Evolutionary conservation across 768 basidiomycete species (phyloP).

Genomic region (Boletus reticulatus): DNA sequence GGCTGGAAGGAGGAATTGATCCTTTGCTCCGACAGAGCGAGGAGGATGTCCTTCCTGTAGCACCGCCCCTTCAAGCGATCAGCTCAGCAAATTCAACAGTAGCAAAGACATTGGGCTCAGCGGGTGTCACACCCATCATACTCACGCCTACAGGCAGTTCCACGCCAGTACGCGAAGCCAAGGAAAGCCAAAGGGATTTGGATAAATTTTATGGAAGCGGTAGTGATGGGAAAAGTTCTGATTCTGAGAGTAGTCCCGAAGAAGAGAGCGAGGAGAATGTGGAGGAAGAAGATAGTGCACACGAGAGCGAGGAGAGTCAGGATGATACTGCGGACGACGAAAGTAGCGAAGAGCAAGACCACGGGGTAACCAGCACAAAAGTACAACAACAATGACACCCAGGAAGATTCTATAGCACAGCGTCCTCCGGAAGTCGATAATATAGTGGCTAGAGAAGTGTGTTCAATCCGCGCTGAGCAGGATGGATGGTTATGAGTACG

Average conservation of each 20-base stretch:
- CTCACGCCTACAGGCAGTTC: constrained; percentile 54
- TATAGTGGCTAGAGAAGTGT: constrained; percentile 44
- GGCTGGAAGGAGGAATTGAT: constrained; percentile 87
- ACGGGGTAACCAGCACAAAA: constrained; percentile 13
- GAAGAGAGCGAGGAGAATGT: constrained; percentile 33
- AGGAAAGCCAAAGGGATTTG: constrained; percentile 54
- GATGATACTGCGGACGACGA: constrained; percentile 25
- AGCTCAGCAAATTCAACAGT: constrained; percentile 34
- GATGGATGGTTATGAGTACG: constrained; percentile 19
- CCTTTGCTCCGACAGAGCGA: constrained; percentile 67
- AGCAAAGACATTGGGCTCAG: constrained; percentile 29
- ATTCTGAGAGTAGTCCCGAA: constrained; percentile 31
- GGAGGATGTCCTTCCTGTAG: constrained; percentile 43
- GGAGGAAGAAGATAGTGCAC: constrained; percentile 26
- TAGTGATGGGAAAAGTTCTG: constrained; percentile 33
- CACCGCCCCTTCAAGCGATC: constrained; percentile 38
- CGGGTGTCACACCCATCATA: constrained; percentile 45
- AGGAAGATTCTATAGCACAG: constrained; percentile 32
- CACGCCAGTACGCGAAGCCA: constrained; percentile 44
- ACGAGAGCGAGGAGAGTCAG: constrained; percentile 27
- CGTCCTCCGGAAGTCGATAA: constrained; percentile 47
- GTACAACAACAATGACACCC: constrained; percentile 11
- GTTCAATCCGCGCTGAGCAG: background rate
- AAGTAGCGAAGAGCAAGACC: constrained; percentile 17
- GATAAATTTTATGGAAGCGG: constrained; percentile 71